Conservation (phyloP, 2,329 filamentous ascomycete species). For the Penicillium olsonii region DNA sequence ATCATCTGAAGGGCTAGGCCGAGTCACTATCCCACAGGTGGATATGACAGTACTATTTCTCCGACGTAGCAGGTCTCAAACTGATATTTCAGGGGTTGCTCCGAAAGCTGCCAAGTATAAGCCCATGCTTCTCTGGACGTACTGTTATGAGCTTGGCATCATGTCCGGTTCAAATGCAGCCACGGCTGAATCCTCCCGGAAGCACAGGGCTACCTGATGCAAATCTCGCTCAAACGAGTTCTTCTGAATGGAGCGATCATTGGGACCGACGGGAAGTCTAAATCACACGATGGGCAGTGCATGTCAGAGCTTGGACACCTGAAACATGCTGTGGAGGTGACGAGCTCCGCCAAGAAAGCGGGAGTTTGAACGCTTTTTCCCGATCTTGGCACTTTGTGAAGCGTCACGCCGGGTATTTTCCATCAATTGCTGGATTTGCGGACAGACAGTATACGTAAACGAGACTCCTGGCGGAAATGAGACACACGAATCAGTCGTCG, state of each 20-base stretch:
- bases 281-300: not conserved
- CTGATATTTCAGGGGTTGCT: not conserved
- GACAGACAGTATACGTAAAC: not conserved
- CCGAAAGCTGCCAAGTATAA: not conserved
- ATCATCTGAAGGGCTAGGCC: not conserved
- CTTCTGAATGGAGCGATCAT: not conserved
- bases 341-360: slow-evolving; percentile 10
- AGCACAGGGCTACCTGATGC: not conserved
- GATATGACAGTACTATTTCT: slow-evolving; percentile 6
- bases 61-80: slow-evolving; percentile 16
- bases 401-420: slow-evolving; percentile 6
- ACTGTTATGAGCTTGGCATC: slow-evolving; percentile 12
- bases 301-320: slow-evolving; percentile 11
- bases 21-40: slow-evolving; percentile 5
- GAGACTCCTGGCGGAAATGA: not conserved
- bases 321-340: not conserved
- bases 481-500: not conserved
- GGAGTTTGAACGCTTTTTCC: slow-evolving; percentile 8
- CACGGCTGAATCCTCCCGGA: not conserved
- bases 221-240: not conserved
- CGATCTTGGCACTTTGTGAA: slow-evolving; percentile 14
- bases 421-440: slow-evolving; percentile 5
- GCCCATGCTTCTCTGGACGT: not conserved
- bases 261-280: not conserved
- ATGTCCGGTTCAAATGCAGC: not conserved